Conservation (phyloP, 306 rosid species). For the Sechiopsis laciniata region DNA sequence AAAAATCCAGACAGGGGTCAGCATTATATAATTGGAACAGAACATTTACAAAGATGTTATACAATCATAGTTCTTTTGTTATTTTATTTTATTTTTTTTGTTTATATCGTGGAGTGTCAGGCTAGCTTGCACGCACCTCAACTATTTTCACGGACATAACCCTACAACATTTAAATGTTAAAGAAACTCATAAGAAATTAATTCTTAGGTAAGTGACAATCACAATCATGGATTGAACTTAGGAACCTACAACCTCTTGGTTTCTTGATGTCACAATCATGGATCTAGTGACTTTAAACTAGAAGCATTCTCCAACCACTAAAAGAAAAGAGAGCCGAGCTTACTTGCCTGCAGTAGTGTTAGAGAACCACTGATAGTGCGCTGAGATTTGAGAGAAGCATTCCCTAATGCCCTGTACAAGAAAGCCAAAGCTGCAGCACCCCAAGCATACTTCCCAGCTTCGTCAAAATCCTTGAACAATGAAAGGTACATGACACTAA, state of each 20-base stretch:
- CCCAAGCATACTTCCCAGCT: slow-evolving; percentile 80
- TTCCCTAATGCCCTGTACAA: slow-evolving; percentile 83
- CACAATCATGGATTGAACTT: no score
- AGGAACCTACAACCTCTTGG: no score
- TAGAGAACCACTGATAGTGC: slow-evolving; percentile 81
- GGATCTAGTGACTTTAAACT: slow-evolving; percentile 2
- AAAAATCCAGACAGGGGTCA: slow-evolving; percentile 14
- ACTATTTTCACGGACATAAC: no score
- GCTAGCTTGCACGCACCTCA: no score
- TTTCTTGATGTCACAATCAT: no score
- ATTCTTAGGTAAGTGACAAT: no score
- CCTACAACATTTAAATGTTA: no score
- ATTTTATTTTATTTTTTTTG: no score
- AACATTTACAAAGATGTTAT: not conserved
- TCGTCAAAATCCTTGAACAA: slow-evolving; percentile 66
- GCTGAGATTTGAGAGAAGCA: slow-evolving; percentile 77
- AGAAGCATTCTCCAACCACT: not conserved
- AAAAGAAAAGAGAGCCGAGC: slow-evolving; percentile 14
- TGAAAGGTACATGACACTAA: slow-evolving; percentile 72
- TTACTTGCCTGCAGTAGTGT: slow-evolving; percentile 65
- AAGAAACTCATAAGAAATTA: no score
- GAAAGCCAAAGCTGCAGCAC: slow-evolving; percentile 90
- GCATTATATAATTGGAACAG: not conserved
- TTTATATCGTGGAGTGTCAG: no score
- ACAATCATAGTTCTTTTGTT: not conserved